Conservation (phyloP, 1,139 yeast species). For the Blastobotrys malaysiensis region DNA sequence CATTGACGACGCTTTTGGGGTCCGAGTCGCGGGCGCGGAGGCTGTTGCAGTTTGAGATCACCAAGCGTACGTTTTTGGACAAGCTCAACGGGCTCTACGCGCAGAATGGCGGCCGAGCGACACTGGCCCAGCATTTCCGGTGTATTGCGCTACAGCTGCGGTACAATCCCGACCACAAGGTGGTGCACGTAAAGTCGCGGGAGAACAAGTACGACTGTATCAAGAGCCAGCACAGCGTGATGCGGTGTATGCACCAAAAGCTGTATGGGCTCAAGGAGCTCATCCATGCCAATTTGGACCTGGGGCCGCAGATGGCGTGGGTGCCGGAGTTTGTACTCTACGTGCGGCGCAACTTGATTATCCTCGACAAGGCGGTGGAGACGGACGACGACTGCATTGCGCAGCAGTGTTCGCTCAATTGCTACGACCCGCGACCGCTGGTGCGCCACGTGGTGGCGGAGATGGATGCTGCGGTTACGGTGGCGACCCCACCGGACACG, state of each 20-base stretch:
- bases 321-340: conserved; percentile 22
- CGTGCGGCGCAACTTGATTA: conserved; percentile 13
- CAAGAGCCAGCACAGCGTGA: conserved; percentile 9
- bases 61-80: conserved; percentile 12
- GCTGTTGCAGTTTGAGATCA: conserved; percentile 17
- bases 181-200: conserved; percentile 16
- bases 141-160: conserved; percentile 9
- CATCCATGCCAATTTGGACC: conserved; percentile 8
- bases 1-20: conserved; percentile 15
- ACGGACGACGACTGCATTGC: conserved; percentile 23
- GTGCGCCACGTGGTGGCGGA: not conserved
- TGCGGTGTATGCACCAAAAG: conserved; percentile 12
- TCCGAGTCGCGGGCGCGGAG: conserved; percentile 16
- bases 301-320: conserved; percentile 20
- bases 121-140: conserved; percentile 9
- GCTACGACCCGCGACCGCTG: conserved; percentile 15
- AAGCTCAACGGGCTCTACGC: conserved; percentile 8
- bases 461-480: not conserved
- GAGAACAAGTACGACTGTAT: conserved; percentile 15
- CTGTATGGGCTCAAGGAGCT: conserved; percentile 13
- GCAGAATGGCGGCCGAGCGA: not conserved
- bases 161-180: conserved; percentile 7
- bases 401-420: conserved; percentile 24
- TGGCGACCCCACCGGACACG: not conserved
- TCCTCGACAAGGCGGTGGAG: conserved; percentile 12